Evolutionary conservation across 192 early-diverging fungal genomes (phyloP), one percentile per base, ranked within the genome.

Genomic region (Haplosporangium gracile): DNA sequence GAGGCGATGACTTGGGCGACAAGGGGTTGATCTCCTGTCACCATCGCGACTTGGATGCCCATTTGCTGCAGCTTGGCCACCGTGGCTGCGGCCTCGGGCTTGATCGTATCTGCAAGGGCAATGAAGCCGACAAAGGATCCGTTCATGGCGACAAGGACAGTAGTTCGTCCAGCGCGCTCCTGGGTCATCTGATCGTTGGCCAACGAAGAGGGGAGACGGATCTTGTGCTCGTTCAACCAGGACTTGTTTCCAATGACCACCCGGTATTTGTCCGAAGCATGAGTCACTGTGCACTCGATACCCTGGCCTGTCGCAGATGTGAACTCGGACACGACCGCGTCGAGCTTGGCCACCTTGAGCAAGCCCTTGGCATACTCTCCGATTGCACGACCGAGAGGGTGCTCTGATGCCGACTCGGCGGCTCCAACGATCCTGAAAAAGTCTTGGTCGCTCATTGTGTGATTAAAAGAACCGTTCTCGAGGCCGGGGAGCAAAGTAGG

Each of bases 21-120:
- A 72, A 94, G 73, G 72, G 91, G 92, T 82, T 98, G 96, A 80
- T 99, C 98, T 40, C 97, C 98, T 0, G 98, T 99, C 4, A 98
- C 94, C 96, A 99, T 98, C 11, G 94, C 92, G 40, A 95, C 94
- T 57, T 93, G 89, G 68, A 97, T 91, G 18, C 95, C 95, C 95
- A 98, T 93, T 18, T 74, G 47, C 69, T 93, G 89, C 68, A 99
- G 90, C 15, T 93, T 93, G 10, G 91, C 91, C 1, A 99, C 91
- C 2, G 95, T 92, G 10, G 91, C 85, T 20, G 89, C 89, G 7
- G 97, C 89, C 80, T 97, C 97, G 4, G 97, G 95, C 32, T 96
- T 96, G 77, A 98, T 80, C 6, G 87, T 90, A 83, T 99, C 98
- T 15, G 97, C 92, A n/a, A 99, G 90, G 3, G 96, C 95, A 74